Percentiles rank a stretch among this genome's conserved stretches.
phyloP scores from a whole-genome alignment of 176 grass and related monocot genomes.

The Oryza nivara region DNA sequence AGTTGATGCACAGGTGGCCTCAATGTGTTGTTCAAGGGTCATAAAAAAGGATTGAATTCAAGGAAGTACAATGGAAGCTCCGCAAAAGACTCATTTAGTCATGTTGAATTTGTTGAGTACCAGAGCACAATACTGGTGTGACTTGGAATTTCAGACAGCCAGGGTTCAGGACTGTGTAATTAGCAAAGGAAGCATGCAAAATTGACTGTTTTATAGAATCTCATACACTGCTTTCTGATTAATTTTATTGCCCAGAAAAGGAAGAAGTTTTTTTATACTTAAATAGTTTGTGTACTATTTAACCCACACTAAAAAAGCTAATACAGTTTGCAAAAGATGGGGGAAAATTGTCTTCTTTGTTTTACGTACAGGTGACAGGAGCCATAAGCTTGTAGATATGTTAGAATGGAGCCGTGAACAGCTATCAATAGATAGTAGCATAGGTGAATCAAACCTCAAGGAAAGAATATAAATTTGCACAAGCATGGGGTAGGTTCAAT shows the following conservation, averaged over 20 bases:
- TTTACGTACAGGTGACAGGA: too few relatives aligned
- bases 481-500: too few relatives aligned
- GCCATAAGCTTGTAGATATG: too few relatives aligned
- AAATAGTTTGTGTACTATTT: too few relatives aligned
- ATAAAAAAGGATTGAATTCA: background rate
- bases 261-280: background rate
- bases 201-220: background rate
- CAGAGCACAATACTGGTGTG: background rate
- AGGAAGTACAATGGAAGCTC: background rate
- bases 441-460: too few relatives aligned
- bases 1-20: background rate
- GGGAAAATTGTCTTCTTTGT: too few relatives aligned
- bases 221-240: background rate
- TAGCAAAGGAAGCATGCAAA: background rate
- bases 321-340: too few relatives aligned
- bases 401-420: too few relatives aligned
- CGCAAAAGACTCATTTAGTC: background rate
- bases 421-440: too few relatives aligned
- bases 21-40: background rate
- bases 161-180: background rate
- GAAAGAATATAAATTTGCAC: too few relatives aligned
- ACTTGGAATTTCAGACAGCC: slow-evolving; percentile 11
- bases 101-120: background rate
- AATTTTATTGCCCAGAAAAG: background rate
- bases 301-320: too few relatives aligned